Evolutionary conservation across 345 rosid species (phyloP).

Genomic region (Aurinia saxatilis): DNA sequence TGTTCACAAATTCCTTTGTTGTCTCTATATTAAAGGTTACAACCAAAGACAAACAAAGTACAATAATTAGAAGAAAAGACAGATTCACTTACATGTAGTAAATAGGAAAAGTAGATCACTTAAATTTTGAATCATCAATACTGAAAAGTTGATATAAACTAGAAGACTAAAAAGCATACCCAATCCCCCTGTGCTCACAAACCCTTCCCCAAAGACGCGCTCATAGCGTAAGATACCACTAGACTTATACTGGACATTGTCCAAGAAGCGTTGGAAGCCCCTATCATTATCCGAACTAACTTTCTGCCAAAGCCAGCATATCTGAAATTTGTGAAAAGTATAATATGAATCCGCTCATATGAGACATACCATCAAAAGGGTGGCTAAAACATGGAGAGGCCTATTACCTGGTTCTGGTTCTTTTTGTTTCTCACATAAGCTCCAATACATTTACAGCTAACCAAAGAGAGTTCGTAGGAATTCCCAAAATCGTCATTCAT

Average conservation of each 20-base stretch:
- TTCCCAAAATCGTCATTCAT: slow-evolving; percentile 48
- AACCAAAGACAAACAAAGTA: not conserved
- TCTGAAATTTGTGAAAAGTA: slow-evolving; percentile 42
- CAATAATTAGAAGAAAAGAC: not conserved
- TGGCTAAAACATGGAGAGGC: not conserved
- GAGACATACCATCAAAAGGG: slow-evolving; percentile 3
- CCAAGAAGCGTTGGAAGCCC: slow-evolving; percentile 95
- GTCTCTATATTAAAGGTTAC: slow-evolving; percentile 54
- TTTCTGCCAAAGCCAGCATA: slow-evolving; percentile 96
- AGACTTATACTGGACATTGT: slow-evolving; percentile 81
- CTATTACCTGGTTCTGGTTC: slow-evolving; percentile 86
- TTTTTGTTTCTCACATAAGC: slow-evolving; percentile 93
- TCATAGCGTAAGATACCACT: slow-evolving; percentile 87
- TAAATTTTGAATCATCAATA: not conserved
- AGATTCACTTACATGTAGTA: slow-evolving; percentile 4
- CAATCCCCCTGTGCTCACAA: slow-evolving; percentile 93
- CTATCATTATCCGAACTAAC: slow-evolving; percentile 66
- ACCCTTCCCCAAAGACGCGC: slow-evolving; percentile 88
- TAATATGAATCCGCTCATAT: slow-evolving; percentile 1
- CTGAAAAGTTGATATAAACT: not conserved
- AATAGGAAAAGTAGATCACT: not conserved
- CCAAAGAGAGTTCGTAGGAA: slow-evolving; percentile 69
- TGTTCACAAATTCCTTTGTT: slow-evolving; percentile 87
- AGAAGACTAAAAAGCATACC: slow-evolving; percentile 39
- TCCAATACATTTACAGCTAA: slow-evolving; percentile 88